These are phyloP conservation scores for Glutinoglossum americanum DNA, from an alignment of 495 filamentous ascomycete species.

Conservation along the genomic window DNA sequence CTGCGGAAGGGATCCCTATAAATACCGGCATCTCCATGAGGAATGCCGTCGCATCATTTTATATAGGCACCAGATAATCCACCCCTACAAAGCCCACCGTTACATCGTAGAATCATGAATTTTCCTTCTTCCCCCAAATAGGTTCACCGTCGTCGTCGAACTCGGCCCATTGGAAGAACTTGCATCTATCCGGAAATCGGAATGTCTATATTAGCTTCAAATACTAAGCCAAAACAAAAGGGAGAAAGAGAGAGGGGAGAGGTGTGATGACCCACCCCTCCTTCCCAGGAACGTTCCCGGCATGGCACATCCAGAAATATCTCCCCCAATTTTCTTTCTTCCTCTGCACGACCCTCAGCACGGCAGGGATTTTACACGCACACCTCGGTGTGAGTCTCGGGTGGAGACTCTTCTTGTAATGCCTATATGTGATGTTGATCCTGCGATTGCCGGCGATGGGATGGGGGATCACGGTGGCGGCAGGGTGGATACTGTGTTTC, in stretches of 20 bases:
- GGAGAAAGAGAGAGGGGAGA: not conserved
- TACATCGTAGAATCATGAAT: too few species aligned
- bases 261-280: conserved; percentile 22
- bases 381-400: conserved; percentile 36
- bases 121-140: not conserved
- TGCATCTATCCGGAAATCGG: conserved; percentile 23
- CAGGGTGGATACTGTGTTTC: conserved; percentile 56
- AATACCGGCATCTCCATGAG: too few species aligned
- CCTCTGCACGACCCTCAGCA: conserved; percentile 59
- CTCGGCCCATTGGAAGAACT: conserved; percentile 73
- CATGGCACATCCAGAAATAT: conserved; percentile 93
- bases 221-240: too few species aligned
- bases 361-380: conserved; percentile 43
- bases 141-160: conserved; percentile 59
- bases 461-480: conserved; percentile 56
- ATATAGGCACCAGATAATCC: too few species aligned
- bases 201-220: too few species aligned
- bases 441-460: conserved; percentile 55
- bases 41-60: too few species aligned
- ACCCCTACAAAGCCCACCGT: too few species aligned
- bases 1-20: too few species aligned
- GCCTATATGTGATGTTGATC: conserved; percentile 87
- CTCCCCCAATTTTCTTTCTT: conserved; percentile 50
- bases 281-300: conserved; percentile 50
- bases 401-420: conserved; percentile 55